A percentile compares a stretch with the other conserved stretches of the same genome.
phyloP scores from a whole-genome alignment of 1,139 yeast species.

The Saccharomycopsis phalli region DNA sequence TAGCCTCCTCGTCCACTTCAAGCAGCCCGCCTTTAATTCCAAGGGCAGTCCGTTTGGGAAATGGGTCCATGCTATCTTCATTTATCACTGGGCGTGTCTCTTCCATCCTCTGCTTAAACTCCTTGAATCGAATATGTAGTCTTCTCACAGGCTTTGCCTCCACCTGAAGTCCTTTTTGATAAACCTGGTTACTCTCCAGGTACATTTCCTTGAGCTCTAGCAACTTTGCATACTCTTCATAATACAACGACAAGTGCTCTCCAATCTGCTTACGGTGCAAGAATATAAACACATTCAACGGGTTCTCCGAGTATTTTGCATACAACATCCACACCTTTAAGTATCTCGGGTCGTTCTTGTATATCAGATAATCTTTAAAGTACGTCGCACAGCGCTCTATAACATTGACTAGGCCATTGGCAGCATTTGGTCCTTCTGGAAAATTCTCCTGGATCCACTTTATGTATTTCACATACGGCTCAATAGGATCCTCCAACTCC shows the following conservation, averaged over 20 bases:
- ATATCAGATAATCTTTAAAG: constrained; percentile 56
- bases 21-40: constrained; percentile 23
- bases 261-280: constrained; percentile 74
- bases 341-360: constrained; percentile 77
- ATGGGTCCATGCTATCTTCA: constrained; percentile 24
- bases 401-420: constrained; percentile 57
- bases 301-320: constrained; percentile 59
- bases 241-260: constrained; percentile 52
- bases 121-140: constrained; percentile 40
- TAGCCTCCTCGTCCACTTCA: constrained; percentile 16
- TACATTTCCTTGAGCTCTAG: constrained; percentile 46
- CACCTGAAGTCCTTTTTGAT: constrained; percentile 48
- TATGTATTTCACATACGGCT: constrained; percentile 61
- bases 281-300: constrained; percentile 64
- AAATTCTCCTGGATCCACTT: constrained; percentile 59
- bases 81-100: constrained; percentile 23
- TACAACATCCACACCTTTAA: constrained; percentile 75
- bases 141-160: constrained; percentile 59
- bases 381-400: constrained; percentile 66
- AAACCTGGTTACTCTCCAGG: constrained; percentile 57
- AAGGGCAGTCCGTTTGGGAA: constrained; percentile 24
- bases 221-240: constrained; percentile 70
- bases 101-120: constrained; percentile 36
- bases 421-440: constrained; percentile 64
- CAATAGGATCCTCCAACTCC: constrained; percentile 76